phyloP scores from a whole-genome alignment of 2,329 filamentous ascomycete genomes.

The Microdochium nivale region DNA sequence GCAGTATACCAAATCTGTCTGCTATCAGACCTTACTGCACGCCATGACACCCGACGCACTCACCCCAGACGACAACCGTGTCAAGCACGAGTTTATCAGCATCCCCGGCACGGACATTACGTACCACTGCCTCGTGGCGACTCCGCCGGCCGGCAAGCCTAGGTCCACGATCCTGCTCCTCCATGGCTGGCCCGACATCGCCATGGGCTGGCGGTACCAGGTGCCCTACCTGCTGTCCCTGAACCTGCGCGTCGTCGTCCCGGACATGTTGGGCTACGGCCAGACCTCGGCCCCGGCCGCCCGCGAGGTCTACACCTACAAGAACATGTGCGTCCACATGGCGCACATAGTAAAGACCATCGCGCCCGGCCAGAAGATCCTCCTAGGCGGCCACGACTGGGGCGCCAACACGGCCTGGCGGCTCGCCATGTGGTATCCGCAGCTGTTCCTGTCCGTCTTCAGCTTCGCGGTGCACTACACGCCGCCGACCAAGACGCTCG shows the following conservation, averaged over 20 bases:
- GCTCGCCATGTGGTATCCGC: conserved; percentile 52
- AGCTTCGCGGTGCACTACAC: conserved; percentile 51
- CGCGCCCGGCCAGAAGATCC: conserved; percentile 32
- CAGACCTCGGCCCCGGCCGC: conserved; percentile 30
- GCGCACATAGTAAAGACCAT: conserved; percentile 48
- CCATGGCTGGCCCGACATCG: conserved; percentile 59
- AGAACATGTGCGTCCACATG: conserved; percentile 51
- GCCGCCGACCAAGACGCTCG: conserved; percentile 34
- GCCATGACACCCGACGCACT: neutral
- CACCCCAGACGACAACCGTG: neutral
- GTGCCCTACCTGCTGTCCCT: conserved; percentile 53
- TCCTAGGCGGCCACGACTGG: conserved; percentile 68
- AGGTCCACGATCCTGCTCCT: conserved; percentile 27
- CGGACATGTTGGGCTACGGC: conserved; percentile 65
- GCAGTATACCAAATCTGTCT: too few relatives aligned
- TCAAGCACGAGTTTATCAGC: neutral
- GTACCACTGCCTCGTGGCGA: neutral
- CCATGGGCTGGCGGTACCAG: conserved; percentile 62
- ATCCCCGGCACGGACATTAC: conserved; percentile 1
- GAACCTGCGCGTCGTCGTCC: conserved; percentile 57
- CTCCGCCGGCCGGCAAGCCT: conserved; percentile 4
- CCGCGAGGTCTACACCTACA: conserved; percentile 40
- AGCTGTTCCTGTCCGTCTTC: conserved; percentile 54
- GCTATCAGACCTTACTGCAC: neutral
- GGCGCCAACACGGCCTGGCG: conserved; percentile 58